Base-by-base conservation (phyloP, 2,329 filamentous ascomycete genomes). In the Gnomoniopsis smithogilvyi region DNA sequence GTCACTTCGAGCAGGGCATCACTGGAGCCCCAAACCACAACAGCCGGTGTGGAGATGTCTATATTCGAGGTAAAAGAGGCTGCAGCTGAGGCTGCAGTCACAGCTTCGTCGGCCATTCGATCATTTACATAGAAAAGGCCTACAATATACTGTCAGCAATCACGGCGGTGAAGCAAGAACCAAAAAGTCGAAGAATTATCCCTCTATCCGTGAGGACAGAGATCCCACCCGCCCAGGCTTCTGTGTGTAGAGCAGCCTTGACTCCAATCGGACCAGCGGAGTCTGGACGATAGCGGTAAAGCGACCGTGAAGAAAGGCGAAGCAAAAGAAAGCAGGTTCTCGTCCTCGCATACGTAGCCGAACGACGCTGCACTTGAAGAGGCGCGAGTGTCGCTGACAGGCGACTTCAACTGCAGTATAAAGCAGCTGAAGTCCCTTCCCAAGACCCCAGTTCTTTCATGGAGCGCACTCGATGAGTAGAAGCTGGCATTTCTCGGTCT, bases 161-260 rank as follows among this genome's bases (percentile, higher is more conserved):
- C 12, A 30, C 22, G 24, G 8, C 46, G 15, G 21, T 21, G 17
- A 21, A 12, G 12, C 15, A 43, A 14, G 15, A 41, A 21, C 51
- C 22, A 54, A n/a, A 51, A 24, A 34, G n/a, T 55, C 47, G 46
- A 48, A 59, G 50, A 2, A 24, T 51, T 33, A 36, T 2, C 34
- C 46, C 51, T 51, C 49, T 41, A 48, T 11, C 51, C 11, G 15
- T 47, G 8, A n/a, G 26, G 24, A 55, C 4, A 52, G 38, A 41
- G 57, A 46, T 51, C 57, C 57, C 57, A 51, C 57, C 57, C 57
- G 34, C 57, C 57, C 57, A 59, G 57, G 57, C 57, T 59, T 55
- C 46, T 59, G 36, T 49, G 46, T 45, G 46, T 33, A 59, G 58
- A 56, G 58, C 52, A 59, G 58, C 58, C 58, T 59, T 59, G 58